phyloP scores from a whole-genome alignment of 1,284 basidiomycete species.

The Thelephora terrestris region DNA sequence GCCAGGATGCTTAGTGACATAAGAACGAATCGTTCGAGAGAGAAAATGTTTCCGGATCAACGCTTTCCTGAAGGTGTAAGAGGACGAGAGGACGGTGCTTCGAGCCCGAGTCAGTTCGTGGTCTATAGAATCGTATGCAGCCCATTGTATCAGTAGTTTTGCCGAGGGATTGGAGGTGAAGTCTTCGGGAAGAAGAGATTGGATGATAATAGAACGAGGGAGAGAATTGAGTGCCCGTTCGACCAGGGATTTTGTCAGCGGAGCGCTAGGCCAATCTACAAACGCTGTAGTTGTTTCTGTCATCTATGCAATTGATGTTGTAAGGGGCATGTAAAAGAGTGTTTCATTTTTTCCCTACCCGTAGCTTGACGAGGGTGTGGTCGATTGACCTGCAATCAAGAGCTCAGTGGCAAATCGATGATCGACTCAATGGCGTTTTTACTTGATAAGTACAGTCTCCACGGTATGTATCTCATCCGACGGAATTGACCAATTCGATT shows the following conservation, averaged over 20 bases:
- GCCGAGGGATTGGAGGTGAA: conserved; percentile 12
- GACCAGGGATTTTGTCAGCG: conserved; percentile 66
- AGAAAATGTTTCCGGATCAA: conserved; percentile 95
- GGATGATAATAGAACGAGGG: conserved; percentile 18
- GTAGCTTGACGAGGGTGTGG: too few species aligned
- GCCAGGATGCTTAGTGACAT: conserved; percentile 60
- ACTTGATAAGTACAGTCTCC: not conserved
- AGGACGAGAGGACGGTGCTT: conserved; percentile 58
- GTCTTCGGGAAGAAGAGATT: conserved; percentile 16
- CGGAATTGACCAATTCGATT: too few species aligned
- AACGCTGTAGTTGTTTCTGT: conserved; percentile 27
- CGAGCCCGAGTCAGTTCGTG: conserved; percentile 49
- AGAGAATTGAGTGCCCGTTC: conserved; percentile 44
- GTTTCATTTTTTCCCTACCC: too few species aligned
- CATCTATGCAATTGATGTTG: too few species aligned
- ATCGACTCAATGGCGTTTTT: too few species aligned
- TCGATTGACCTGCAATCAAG: too few species aligned
- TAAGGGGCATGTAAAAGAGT: too few species aligned
- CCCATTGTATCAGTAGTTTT: conserved; percentile 57
- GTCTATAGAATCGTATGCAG: conserved; percentile 74
- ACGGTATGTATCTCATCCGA: too few species aligned
- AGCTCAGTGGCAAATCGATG: too few species aligned
- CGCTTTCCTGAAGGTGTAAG: conserved; percentile 86
- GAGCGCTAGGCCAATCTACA: conserved; percentile 71
- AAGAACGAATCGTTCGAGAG: conserved; percentile 66